Evolutionary conservation across 129 eudicot genomes (phyloP).

Genomic region (Tanacetum coccineum): DNA sequence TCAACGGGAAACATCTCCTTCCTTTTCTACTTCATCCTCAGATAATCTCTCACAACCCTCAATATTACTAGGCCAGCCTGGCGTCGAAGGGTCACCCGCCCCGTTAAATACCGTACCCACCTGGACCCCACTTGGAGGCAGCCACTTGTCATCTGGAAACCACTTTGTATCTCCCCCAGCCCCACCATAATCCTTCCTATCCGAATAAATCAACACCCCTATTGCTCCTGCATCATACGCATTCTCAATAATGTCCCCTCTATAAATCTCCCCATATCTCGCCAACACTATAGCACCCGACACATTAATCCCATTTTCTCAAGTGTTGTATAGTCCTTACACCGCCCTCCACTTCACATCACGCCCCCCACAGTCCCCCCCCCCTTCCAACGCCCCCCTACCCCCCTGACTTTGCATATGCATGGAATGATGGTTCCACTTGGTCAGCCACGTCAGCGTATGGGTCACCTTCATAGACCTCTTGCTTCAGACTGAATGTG

Average conservation of each 20-base stretch:
- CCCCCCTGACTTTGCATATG: slow-evolving; percentile 60
- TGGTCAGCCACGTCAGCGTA: slow-evolving; percentile 53
- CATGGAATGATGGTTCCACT: slow-evolving; percentile 74
- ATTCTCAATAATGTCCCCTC: slow-evolving; percentile 73
- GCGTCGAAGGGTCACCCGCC: slow-evolving; percentile 79
- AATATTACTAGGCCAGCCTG: slow-evolving; percentile 71
- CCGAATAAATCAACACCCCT: slow-evolving; percentile 59
- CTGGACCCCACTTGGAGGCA: slow-evolving; percentile 94
- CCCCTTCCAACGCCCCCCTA: slow-evolving; percentile 58
- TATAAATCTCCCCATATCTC: slow-evolving; percentile 59
- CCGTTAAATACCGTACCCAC: slow-evolving; percentile 75
- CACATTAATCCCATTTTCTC: slow-evolving; percentile 40
- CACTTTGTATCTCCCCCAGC: slow-evolving; percentile 45
- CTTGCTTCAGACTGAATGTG: slow-evolving; percentile 46
- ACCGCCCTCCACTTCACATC: slow-evolving; percentile 77
- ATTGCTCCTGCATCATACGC: slow-evolving; percentile 63
- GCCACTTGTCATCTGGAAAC: slow-evolving; percentile 78
- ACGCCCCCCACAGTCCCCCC: too few species aligned
- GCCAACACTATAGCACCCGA: slow-evolving; percentile 52
- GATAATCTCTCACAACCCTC: slow-evolving; percentile 67
- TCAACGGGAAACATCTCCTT: slow-evolving; percentile 73
- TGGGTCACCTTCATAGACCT: slow-evolving; percentile 53
- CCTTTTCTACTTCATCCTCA: slow-evolving; percentile 52
- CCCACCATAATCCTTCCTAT: slow-evolving; percentile 79
- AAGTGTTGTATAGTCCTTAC: slow-evolving; percentile 46